Conservation (phyloP, 352 stramenopile genomes). For the Phytophthora foliorum region DNA sequence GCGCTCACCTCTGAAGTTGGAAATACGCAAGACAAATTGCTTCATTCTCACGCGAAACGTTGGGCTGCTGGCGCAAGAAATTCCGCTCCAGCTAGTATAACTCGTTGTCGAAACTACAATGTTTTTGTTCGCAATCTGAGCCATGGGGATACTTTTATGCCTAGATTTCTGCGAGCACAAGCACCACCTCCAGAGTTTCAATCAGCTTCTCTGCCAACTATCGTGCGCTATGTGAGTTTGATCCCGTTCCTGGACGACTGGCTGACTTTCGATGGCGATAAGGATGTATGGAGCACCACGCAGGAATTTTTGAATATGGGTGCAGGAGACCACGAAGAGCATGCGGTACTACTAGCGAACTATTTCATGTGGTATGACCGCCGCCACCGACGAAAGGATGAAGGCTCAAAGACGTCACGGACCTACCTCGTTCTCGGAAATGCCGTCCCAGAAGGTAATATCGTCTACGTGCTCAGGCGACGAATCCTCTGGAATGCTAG, state of each 20-base stretch:
- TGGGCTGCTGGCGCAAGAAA: slow-evolving; percentile 29
- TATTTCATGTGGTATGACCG: slow-evolving; percentile 91
- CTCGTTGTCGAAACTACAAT: slow-evolving; percentile 55
- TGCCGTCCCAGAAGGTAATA: slow-evolving; percentile 88
- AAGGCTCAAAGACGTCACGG: slow-evolving; percentile 16
- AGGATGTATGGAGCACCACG: slow-evolving; percentile 91
- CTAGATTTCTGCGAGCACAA: slow-evolving; percentile 81
- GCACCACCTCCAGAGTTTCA: slow-evolving; percentile 59
- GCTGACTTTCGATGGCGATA: slow-evolving; percentile 80
- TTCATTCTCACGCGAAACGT: slow-evolving; percentile 36
- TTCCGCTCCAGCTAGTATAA: slow-evolving; percentile 23
- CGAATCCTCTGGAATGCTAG: slow-evolving; percentile 92
- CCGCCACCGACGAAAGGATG: slow-evolving; percentile 36
- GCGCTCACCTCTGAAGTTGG: slow-evolving; percentile 10
- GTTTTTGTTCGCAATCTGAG: slow-evolving; percentile 84
- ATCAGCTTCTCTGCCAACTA: slow-evolving; percentile 33
- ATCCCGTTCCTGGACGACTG: slow-evolving; percentile 94
- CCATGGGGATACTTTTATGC: slow-evolving; percentile 72
- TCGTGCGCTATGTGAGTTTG: slow-evolving; percentile 92
- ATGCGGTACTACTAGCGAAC: slow-evolving; percentile 93
- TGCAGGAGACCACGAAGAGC: slow-evolving; percentile 91
- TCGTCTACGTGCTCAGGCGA: slow-evolving; percentile 85
- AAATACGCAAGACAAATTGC: slow-evolving; percentile 34
- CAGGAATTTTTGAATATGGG: slow-evolving; percentile 93
- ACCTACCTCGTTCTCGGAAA: slow-evolving; percentile 92